Percentiles rank a stretch among this genome's conserved stretches.
Conservation (phyloP, 2,329 filamentous ascomycete species). For the Chrysoporthe austroafricana region DNA sequence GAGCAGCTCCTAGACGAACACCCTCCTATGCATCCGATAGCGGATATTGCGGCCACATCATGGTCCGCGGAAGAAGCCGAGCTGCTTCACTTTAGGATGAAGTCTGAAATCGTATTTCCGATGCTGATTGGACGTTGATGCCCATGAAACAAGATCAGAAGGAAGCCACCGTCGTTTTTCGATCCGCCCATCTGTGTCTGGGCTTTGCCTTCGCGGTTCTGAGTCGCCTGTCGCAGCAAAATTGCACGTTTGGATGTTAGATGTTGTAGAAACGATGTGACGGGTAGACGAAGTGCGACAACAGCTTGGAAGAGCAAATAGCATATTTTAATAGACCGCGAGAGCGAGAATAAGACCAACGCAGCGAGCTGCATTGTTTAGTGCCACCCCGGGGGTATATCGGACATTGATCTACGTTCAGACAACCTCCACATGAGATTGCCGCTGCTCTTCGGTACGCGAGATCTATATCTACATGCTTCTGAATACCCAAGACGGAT, state of each 20-base stretch:
- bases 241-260: constrained; percentile 22
- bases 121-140: background rate
- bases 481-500: constrained; percentile 22
- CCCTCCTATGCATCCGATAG: background rate
- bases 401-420: constrained; percentile 11
- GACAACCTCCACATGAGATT: background rate
- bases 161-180: background rate
- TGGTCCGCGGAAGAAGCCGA: constrained; percentile 4
- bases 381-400: background rate
- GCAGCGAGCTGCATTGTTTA: background rate
- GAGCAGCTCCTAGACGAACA: background rate
- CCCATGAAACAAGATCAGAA: background rate
- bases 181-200: background rate
- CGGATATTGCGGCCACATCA: background rate
- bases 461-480: constrained; percentile 19
- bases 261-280: constrained; percentile 23
- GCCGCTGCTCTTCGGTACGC: constrained; percentile 13
- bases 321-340: constrained; percentile 27
- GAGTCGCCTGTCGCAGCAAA: constrained; percentile 10
- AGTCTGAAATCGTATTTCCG: constrained; percentile 9
- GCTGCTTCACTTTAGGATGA: constrained; percentile 13
- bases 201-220: background rate
- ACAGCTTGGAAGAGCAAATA: constrained; percentile 18
- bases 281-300: constrained; percentile 20
- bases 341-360: constrained; percentile 16